phyloP scores from a whole-genome alignment of 306 rosid species.

The Phaseolus lunatus region DNA sequence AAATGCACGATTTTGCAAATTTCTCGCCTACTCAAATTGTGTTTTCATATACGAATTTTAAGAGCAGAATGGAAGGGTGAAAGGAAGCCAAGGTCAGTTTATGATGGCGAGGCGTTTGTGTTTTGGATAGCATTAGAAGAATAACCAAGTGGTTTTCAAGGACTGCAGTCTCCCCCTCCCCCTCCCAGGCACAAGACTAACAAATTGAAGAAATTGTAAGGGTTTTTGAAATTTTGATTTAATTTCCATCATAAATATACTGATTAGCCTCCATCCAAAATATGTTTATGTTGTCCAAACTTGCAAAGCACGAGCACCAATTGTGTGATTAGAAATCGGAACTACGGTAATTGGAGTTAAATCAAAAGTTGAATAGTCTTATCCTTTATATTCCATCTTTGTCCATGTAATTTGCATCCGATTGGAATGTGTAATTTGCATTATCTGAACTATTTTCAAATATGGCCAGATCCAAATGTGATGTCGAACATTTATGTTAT shows the following conservation, averaged over 20 bases:
- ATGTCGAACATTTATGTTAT: constrained; percentile 40
- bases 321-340: constrained; percentile 3
- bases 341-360: constrained; percentile 20
- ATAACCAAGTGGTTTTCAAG: constrained; percentile 14
- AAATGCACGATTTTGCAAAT: constrained; percentile 15
- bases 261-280: constrained; percentile 2
- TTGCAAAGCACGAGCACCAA: constrained; percentile 22
- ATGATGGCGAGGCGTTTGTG: not conserved
- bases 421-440: not conserved
- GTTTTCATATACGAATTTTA: constrained; percentile 30
- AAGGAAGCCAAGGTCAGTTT: constrained; percentile 28
- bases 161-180: not conserved
- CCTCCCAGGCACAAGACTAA: not conserved
- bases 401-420: not conserved
- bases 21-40: constrained; percentile 23
- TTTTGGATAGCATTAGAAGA: constrained; percentile 41
- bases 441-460: constrained; percentile 6
- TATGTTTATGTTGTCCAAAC: constrained; percentile 11
- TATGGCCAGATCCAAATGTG: constrained; percentile 31
- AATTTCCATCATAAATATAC: not conserved
- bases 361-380: not conserved
- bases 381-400: constrained; percentile 20
- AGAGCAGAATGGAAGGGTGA: constrained; percentile 33
- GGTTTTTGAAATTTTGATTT: constrained; percentile 8
- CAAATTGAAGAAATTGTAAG: constrained; percentile 11